These are phyloP conservation scores for Eutypella sp. DNA, from an alignment of 2,329 filamentous ascomycete genomes.

Conservation along the genomic window DNA sequence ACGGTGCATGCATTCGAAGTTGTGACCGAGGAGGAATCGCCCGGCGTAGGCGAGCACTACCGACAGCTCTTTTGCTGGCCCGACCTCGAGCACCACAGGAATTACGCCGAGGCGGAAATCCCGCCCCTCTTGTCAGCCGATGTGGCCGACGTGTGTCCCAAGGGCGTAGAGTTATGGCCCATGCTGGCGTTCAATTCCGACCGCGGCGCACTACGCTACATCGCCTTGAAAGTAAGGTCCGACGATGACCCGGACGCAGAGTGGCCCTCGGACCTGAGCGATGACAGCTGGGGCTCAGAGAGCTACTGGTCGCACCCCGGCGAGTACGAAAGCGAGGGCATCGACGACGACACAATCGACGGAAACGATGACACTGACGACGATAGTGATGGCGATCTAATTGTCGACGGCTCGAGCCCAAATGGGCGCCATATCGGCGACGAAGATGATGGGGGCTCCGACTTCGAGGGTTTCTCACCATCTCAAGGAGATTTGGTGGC, in stretches of 20 bases:
- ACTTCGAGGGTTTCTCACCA: conserved; percentile 21
- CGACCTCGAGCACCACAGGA: conserved; percentile 11
- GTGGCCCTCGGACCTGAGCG: not conserved
- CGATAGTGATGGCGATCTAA: conserved; percentile 15
- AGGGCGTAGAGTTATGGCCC: conserved; percentile 5
- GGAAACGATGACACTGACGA: conserved; percentile 4
- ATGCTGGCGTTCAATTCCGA: conserved; percentile 12
- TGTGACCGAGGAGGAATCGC: conserved; percentile 11
- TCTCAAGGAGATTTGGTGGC: conserved; percentile 6
- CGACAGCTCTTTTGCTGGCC: conserved; percentile 27
- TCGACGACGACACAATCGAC: conserved; percentile 18
- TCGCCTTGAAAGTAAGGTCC: not conserved
- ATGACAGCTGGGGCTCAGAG: conserved; percentile 2
- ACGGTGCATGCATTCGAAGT: conserved; percentile 14
- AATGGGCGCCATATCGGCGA: too few relatives aligned
- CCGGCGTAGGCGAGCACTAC: conserved; percentile 13
- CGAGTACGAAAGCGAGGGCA: conserved; percentile 20
- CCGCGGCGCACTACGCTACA: conserved; percentile 6
- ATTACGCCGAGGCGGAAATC: conserved; percentile 3
- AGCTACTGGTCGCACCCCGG: conserved; percentile 9
- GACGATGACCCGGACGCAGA: not conserved
- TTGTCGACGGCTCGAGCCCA: conserved; percentile 10
- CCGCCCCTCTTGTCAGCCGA: not conserved
- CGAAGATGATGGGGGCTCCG: conserved; percentile 7
- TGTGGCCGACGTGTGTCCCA: not conserved